Base-by-base conservation (phyloP, 2,329 filamentous ascomycete genomes). In the Clarireedia paspali region DNA sequence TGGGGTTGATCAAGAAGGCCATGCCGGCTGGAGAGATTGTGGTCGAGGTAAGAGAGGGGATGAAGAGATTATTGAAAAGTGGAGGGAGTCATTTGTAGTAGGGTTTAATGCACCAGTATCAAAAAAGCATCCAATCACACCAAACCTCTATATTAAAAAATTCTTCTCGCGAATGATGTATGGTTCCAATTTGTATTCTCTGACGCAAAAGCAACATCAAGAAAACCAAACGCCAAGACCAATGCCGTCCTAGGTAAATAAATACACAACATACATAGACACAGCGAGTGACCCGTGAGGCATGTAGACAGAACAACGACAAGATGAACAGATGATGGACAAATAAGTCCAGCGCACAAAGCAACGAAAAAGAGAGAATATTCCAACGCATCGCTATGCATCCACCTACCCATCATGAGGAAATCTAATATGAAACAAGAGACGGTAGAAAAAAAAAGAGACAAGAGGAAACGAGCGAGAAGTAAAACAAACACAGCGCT, bases 1-100 rank as follows among this genome's bases (percentile, higher is more conserved):
- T 86, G 14, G 83, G 83, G 0, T 70, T 86, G 58, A 73, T 85
- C 2, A 77, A 68, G 47, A 68, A 75, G 40, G 71, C 80, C 1
- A 73, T 73, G 61, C 65, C 71, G 15, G 82, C 80, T 3, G 72
- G 67, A 12, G 74, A 78, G 9, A 81, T 86, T 63, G 75, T 82
- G 3, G 15, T 14, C 7, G 53, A 56, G 10, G 48, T 56, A 4
- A 38, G 47, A 5, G 52, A 55, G 14, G 52, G 52, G 17, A 12
- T 42, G 34, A 50, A 42, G 15, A 55, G 50, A 15, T 24, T 55
- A 26, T 40, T 55, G 9, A 44, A 34, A 44, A 36, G 27, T 20
- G 45, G 52, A 17, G 47, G 26, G 50, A 55, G 52, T 44, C 52
- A 26, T 24, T 50, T 55, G 46, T 55, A 24, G 15, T 15, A 40